Evolutionary conservation across 139 green algal species (phyloP), one percentile per base, ranked within the genome.

Genomic region (Tetradesmus lagerheimii): DNA sequence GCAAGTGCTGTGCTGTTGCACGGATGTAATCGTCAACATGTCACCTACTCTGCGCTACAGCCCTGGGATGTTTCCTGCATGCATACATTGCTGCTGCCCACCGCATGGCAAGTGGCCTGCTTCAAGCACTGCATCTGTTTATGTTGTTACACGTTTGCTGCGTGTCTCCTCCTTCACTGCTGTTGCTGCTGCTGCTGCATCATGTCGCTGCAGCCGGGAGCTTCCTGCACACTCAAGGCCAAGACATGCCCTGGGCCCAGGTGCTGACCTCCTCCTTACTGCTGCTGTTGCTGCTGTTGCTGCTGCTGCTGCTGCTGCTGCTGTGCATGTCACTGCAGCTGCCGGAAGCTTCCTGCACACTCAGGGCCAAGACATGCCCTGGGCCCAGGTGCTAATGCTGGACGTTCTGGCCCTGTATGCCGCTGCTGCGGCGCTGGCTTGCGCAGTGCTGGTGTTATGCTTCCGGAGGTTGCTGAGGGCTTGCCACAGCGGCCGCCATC

Each of bases 321-420:
- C 31, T 39, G 35, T n/a, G n/a, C n/a, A n/a, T n/a, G n/a, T n/a
- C n/a, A n/a, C n/a, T 47, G 18, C 80, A 50, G 80, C 25, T 27
- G 35, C 39, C 2, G 86, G 86, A 0, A 90, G 86, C 71, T 90
- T 90, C 86, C 38, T 90, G 31, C 86, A 90, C 50, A 90, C 86
- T 18, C 76, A 85, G 27, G 81, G 81, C 47, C 45, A 75, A 31
- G 47, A 76, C 47, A 75, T 76, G 43, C 8, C 29, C 38, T 76
- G 80, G 45, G 75, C 3, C 11, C 29, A 86, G 15, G 45, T 76
- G 25, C n/a, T 74, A 39, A 38, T 86, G 80, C 29, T 41, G 43
- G 80, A 75, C 31, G 45, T 84, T 43, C 27, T 86, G 41, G 18
- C 27, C 8, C 9, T 3, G 6, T 86, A 27, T 34, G 18, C 62